Percentiles rank a stretch among this genome's conserved stretches.
Conservation (phyloP, 1,139 yeast genomes). For the Yamadazyma siamensis region DNA sequence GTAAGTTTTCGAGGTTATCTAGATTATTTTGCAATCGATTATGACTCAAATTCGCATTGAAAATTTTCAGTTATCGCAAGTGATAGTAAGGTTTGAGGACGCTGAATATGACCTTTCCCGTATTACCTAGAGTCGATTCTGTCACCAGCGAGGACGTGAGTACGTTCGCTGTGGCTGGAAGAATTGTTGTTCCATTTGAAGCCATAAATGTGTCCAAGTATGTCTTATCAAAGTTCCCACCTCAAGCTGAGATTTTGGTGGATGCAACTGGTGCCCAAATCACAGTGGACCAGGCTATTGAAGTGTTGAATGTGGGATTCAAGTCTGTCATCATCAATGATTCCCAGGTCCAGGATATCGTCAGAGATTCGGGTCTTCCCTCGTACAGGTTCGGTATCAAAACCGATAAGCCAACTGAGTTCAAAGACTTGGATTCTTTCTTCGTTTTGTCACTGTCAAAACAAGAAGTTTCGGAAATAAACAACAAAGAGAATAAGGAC, state of each 20-base stretch:
- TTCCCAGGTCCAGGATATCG: slow-evolving; percentile 26
- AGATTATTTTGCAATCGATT: slow-evolving; percentile 1
- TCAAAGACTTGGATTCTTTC: slow-evolving; percentile 18
- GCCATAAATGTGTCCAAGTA: slow-evolving; percentile 30
- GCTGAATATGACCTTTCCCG: slow-evolving; percentile 52
- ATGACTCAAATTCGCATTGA: slow-evolving; percentile 2
- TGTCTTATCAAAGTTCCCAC: slow-evolving; percentile 33
- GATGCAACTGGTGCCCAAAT: slow-evolving; percentile 25
- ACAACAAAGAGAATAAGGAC: slow-evolving; percentile 39
- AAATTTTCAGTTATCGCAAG: slow-evolving; percentile 8
- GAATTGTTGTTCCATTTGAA: slow-evolving; percentile 31
- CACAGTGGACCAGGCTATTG: slow-evolving; percentile 43
- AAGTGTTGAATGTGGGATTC: slow-evolving; percentile 68
- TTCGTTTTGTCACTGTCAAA: slow-evolving; percentile 21
- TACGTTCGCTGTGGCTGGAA: slow-evolving; percentile 36
- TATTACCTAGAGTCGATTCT: slow-evolving; percentile 36
- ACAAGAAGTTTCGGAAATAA: slow-evolving; percentile 16
- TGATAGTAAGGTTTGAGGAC: too few relatives aligned
- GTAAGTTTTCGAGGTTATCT: too few relatives aligned
- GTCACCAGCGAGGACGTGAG: slow-evolving; percentile 19
- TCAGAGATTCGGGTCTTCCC: slow-evolving; percentile 57
- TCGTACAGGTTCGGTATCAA: slow-evolving; percentile 51
- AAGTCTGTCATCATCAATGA: slow-evolving; percentile 45
- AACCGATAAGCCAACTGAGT: slow-evolving; percentile 9
- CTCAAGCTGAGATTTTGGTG: slow-evolving; percentile 29